Evolutionary conservation across 208 protist species (phyloP).

Genomic region (Balamuthia mandrillaris): DNA sequence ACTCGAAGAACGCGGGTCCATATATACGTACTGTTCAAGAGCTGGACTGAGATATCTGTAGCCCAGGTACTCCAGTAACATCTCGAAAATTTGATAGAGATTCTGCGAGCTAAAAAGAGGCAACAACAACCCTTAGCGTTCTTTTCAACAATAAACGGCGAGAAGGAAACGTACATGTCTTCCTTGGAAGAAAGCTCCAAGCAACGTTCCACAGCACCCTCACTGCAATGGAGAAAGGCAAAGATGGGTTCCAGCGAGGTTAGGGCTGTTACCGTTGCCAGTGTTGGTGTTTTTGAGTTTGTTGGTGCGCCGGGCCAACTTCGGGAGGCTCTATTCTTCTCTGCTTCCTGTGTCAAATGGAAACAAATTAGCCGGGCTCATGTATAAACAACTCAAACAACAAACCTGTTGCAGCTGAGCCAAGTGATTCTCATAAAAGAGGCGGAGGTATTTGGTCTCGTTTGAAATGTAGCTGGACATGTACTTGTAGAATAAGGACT

Average conservation of each 20-base stretch:
- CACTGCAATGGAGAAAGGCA: neutral
- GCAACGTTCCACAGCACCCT: neutral
- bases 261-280: neutral
- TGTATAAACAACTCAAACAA: no score
- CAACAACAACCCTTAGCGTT: neutral
- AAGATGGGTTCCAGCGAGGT: neutral
- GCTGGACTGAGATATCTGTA: neutral
- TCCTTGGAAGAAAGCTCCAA: neutral
- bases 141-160: neutral
- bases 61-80: slow-evolving; percentile 16
- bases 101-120: neutral
- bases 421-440: no score
- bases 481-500: neutral
- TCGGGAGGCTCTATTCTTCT: no score
- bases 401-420: no score
- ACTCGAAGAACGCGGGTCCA: neutral
- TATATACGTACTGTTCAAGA: neutral
- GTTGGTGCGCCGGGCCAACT: neutral
- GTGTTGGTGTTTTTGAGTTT: neutral
- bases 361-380: no score
- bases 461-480: no score
- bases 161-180: neutral
- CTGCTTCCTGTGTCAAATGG: no score
- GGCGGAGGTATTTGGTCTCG: no score
- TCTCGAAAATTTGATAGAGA: neutral